Evolutionary conservation across 2,329 filamentous ascomycete genomes (phyloP).

Genomic region (Calonectria leucothoes): DNA sequence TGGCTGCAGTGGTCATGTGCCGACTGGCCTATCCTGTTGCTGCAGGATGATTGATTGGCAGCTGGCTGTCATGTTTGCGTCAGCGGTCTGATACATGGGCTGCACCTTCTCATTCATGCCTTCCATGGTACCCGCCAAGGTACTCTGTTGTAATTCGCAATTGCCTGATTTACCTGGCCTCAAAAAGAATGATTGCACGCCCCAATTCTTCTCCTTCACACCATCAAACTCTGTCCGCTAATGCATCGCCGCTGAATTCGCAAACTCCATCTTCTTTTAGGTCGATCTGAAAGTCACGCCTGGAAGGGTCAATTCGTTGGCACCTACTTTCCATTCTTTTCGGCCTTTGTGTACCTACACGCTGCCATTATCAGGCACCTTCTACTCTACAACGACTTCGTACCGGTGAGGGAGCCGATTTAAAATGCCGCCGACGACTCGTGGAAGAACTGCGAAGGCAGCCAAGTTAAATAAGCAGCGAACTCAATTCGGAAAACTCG

Average conservation of each 20-base stretch:
- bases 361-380: background rate
- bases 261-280: background rate
- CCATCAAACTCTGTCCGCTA: background rate
- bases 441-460: slow-evolving; percentile 30
- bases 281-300: background rate
- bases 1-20: slow-evolving; percentile 19
- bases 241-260: background rate
- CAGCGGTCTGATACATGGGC: background rate
- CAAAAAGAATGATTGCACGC: background rate
- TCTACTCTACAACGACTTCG: too few species aligned
- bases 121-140: background rate
- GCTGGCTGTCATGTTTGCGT: slow-evolving; percentile 7
- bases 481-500: slow-evolving; percentile 44
- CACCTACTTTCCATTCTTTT: background rate
- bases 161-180: slow-evolving; percentile 5
- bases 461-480: slow-evolving; percentile 25
- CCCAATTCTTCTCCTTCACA: background rate
- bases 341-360: background rate
- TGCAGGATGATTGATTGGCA: slow-evolving; percentile 8
- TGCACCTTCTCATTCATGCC: slow-evolving; percentile 15
- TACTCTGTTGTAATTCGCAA: background rate
- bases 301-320: background rate
- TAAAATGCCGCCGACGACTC: slow-evolving; percentile 30
- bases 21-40: background rate
- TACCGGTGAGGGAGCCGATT: background rate